Evolutionary conservation across 2,329 filamentous ascomycete genomes (phyloP).

Genomic region (Xylariaceae sp.): DNA sequence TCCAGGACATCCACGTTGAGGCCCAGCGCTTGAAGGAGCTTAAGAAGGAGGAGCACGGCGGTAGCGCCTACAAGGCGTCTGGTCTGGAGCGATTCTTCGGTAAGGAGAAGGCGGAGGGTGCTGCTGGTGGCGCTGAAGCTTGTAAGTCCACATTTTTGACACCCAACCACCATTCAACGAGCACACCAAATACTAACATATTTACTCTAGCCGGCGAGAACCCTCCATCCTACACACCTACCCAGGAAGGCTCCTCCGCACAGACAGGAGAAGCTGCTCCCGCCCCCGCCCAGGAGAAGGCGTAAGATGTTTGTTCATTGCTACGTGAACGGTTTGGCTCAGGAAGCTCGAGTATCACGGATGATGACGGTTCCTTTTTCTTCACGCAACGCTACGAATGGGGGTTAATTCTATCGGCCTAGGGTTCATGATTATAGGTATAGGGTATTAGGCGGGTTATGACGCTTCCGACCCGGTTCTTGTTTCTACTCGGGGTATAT

Average conservation of each 20-base stretch:
- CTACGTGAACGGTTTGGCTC: background rate
- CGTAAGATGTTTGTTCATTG: background rate
- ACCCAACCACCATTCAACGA: no score
- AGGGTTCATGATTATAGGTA: background rate
- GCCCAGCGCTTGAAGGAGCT: conserved; percentile 81
- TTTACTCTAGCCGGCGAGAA: conserved; percentile 1
- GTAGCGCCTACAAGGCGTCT: conserved; percentile 54
- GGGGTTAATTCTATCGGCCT: background rate
- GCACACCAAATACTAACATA: no score
- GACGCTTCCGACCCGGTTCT: background rate
- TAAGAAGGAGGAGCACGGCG: conserved; percentile 64
- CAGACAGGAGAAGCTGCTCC: background rate
- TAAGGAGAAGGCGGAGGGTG: conserved; percentile 41
- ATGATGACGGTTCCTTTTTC: conserved; percentile 16
- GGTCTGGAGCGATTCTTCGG: conserved; percentile 55
- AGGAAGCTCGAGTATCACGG: conserved; percentile 10
- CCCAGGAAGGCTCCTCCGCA: background rate
- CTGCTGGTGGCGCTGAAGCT: conserved; percentile 12
- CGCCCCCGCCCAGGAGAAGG: conserved; percentile 12
- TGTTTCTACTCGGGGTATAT: background rate
- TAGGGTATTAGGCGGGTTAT: background rate
- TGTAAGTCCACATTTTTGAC: conserved; percentile 19
- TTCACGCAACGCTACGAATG: background rate
- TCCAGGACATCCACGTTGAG: conserved; percentile 89
- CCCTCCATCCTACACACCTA: background rate